phyloP scores from a whole-genome alignment of 2,329 filamentous ascomycete species.

The Piedraia hortae region DNA sequence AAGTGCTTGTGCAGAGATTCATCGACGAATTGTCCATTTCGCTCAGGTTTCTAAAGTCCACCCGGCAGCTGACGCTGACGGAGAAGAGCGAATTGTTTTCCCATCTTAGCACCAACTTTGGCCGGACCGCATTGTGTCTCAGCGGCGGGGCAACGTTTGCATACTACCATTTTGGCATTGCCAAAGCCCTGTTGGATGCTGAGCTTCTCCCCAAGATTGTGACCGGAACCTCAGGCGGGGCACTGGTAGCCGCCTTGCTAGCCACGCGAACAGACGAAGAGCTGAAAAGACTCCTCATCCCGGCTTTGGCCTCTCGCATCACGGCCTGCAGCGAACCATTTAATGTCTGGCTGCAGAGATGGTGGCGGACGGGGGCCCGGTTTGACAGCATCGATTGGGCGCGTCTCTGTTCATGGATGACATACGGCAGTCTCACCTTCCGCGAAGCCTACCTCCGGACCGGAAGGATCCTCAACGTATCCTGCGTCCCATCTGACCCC shows the following conservation, averaged over 20 bases:
- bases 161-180: conserved; percentile 87
- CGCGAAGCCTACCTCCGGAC: conserved; percentile 83
- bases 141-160: conserved; percentile 86
- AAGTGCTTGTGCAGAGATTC: conserved; percentile 71
- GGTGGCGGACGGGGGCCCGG: conserved; percentile 77
- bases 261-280: conserved; percentile 82
- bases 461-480: conserved; percentile 81
- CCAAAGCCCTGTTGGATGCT: conserved; percentile 68
- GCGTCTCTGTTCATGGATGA: conserved; percentile 62
- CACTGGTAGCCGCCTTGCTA: conserved; percentile 62
- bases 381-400: conserved; percentile 93
- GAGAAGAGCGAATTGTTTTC: conserved; percentile 66
- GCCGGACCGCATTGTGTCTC: conserved; percentile 71
- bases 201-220: conserved; percentile 75
- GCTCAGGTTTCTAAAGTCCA: conserved; percentile 40
- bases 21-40: conserved; percentile 53
- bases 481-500: conserved; percentile 83
- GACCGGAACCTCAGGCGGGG: conserved; percentile 84
- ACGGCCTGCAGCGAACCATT: conserved; percentile 60
- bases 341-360: conserved; percentile 48
- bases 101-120: conserved; percentile 69
- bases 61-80: conserved; percentile 36
- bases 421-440: conserved; percentile 74
- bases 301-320: conserved; percentile 61
- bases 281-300: conserved; percentile 57